These are phyloP conservation scores for Penicillium sp. DNA, from an alignment of 2,329 filamentous ascomycete species.

Conservation along the genomic window DNA sequence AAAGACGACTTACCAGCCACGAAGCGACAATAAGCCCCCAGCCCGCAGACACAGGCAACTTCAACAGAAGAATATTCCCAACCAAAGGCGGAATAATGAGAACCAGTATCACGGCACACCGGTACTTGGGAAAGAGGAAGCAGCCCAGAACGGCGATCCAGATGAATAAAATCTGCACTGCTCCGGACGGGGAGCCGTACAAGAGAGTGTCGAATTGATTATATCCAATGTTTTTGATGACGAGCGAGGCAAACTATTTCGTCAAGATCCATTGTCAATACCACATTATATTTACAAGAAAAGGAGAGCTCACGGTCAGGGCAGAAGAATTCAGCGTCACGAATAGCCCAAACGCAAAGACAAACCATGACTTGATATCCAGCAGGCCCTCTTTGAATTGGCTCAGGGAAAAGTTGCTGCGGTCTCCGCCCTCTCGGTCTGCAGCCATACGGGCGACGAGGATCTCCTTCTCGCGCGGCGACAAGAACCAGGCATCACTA, in stretches of 20 bases:
- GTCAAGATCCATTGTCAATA: constrained; percentile 11
- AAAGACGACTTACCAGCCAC: constrained; percentile 38
- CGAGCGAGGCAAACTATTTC: constrained; percentile 47
- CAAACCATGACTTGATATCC: constrained; percentile 44
- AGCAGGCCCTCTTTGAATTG: constrained; percentile 45
- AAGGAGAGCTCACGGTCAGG: constrained; percentile 30
- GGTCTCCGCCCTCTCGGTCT: constrained; percentile 40
- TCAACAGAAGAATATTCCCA: constrained; percentile 44
- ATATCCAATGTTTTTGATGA: constrained; percentile 48
- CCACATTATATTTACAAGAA: neutral
- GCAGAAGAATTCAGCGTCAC: constrained; percentile 47
- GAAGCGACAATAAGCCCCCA: constrained; percentile 49
- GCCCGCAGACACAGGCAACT: constrained; percentile 36
- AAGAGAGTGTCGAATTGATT: constrained; percentile 45
- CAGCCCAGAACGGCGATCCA: constrained; percentile 45
- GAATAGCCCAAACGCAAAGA: constrained; percentile 46
- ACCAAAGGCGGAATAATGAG: constrained; percentile 43
- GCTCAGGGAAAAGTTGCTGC: constrained; percentile 40
- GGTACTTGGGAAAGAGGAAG: constrained; percentile 36
- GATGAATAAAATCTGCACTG: constrained; percentile 44
- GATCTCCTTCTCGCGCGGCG: constrained; percentile 40
- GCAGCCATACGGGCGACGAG: constrained; percentile 34
- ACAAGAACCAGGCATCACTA: constrained; percentile 49
- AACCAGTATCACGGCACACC: constrained; percentile 37
- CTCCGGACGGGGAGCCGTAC: constrained; percentile 47